phyloP scores from a whole-genome alignment of 441 rosid genomes.

The Dalechampia spathulata region DNA sequence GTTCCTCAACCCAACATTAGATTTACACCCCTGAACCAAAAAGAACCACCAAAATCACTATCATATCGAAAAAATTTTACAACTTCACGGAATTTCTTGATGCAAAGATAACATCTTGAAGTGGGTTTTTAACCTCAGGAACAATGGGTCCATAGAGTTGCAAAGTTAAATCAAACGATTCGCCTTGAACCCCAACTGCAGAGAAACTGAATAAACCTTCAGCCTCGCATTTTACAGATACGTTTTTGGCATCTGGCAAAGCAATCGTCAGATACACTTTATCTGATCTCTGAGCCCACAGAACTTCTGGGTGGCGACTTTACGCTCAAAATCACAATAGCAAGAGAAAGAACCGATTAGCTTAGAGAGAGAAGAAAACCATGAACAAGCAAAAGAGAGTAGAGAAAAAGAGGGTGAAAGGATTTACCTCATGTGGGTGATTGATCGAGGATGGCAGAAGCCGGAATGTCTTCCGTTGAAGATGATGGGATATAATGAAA shows the following conservation, averaged over 20 bases:
- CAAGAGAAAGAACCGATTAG: too few species aligned
- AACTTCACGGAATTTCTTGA: not conserved
- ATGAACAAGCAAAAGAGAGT: too few species aligned
- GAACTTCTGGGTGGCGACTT: constrained; percentile 89
- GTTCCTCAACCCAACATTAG: constrained; percentile 80
- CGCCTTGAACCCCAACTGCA: constrained; percentile 68
- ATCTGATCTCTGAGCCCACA: constrained; percentile 93
- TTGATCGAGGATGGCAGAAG: too few species aligned
- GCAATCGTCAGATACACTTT: constrained; percentile 71
- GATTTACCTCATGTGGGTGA: too few species aligned
- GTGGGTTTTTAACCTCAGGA: constrained; percentile 42
- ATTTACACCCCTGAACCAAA: constrained; percentile 55
- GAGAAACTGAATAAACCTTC: constrained; percentile 70
- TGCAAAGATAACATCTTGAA: too few species aligned
- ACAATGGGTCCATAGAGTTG: constrained; percentile 53
- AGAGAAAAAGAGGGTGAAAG: too few species aligned
- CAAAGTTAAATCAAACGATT: constrained; percentile 54
- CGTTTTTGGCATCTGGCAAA: constrained; percentile 75
- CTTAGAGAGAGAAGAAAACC: too few species aligned
- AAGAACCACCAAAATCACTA: not conserved
- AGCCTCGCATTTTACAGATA: constrained; percentile 70
- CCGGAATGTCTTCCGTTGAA: too few species aligned
- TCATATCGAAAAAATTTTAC: not conserved
- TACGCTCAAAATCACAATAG: constrained; percentile 6
- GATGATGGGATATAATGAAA: too few species aligned